Evolutionary conservation across 1,284 basidiomycete species (phyloP).

Genomic region (Marasmius fiardii): DNA sequence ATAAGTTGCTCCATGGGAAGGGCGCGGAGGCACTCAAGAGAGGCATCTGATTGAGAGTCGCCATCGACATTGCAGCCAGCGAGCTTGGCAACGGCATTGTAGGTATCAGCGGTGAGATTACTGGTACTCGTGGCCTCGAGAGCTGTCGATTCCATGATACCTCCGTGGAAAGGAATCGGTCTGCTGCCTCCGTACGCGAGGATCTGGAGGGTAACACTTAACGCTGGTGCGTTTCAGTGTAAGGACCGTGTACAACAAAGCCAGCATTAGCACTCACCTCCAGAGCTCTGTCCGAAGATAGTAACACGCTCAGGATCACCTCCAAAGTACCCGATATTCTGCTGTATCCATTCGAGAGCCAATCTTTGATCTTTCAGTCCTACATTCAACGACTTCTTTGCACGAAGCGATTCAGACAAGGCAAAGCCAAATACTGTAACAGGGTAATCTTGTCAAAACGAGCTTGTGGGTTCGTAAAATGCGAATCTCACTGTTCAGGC

Average conservation of each 20-base stretch:
- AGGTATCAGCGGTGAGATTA: neutral
- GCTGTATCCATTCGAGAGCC: constrained; percentile 7
- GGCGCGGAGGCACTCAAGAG: constrained; percentile 2
- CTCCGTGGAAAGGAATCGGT: neutral
- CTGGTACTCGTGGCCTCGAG: constrained; percentile 3
- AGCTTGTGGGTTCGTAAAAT: neutral
- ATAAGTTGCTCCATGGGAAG: constrained; percentile 2
- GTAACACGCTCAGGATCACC: constrained; percentile 1
- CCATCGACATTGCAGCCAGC: constrained; percentile 1
- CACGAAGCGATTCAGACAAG: neutral
- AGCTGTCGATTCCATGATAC: constrained; percentile 5
- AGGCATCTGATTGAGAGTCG: neutral
- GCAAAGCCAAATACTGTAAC: constrained; percentile 5
- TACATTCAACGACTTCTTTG: constrained; percentile 1
- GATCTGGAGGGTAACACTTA: constrained; percentile 4
- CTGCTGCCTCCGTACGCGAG: constrained; percentile 4
- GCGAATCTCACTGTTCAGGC: neutral
- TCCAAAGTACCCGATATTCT: neutral
- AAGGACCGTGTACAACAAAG: neutral
- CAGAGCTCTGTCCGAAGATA: neutral
- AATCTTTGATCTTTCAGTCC: constrained; percentile 7
- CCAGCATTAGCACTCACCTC: neutral
- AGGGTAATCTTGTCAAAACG: neutral
- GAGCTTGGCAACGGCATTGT: constrained; percentile 2
- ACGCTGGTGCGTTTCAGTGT: neutral